phyloP scores from a whole-genome alignment of 495 filamentous ascomycete species.

The Penicillium angulare region DNA sequence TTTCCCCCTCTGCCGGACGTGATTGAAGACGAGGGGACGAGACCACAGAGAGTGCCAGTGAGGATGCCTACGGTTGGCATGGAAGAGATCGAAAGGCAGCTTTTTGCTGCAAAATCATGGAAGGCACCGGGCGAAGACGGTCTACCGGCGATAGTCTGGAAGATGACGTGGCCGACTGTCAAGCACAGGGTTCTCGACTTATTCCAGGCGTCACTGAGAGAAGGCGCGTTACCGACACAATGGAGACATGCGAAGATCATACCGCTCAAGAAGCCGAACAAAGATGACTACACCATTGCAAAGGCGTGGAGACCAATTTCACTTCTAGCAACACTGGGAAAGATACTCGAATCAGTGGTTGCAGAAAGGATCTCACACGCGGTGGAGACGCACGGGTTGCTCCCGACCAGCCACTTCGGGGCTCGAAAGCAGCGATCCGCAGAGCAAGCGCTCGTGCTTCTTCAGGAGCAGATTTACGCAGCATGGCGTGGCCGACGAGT shows the following conservation, averaged over 20 bases:
- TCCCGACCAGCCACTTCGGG: conserved; percentile 7
- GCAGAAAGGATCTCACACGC: conserved; percentile 25
- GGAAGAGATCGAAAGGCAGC: conserved; percentile 20
- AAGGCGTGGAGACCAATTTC: conserved; percentile 30
- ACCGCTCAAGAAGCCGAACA: conserved; percentile 23
- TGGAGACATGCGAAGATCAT: conserved; percentile 19
- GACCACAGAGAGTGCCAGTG: conserved; percentile 18
- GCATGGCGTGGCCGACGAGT: conserved; percentile 18
- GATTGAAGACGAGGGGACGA: conserved; percentile 19
- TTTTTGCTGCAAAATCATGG: conserved; percentile 17
- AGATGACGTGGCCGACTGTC: conserved; percentile 27
- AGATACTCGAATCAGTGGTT: conserved; percentile 31
- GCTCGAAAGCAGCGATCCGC: conserved; percentile 6
- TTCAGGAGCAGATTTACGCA: conserved; percentile 27
- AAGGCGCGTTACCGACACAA: conserved; percentile 9
- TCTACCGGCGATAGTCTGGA: conserved; percentile 25
- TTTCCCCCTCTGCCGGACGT: conserved; percentile 23
- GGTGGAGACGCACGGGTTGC: conserved; percentile 17
- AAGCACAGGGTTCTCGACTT: conserved; percentile 24
- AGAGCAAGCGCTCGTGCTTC: conserved; percentile 23
- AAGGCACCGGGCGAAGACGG: conserved; percentile 24
- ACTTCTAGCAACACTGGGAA: conserved; percentile 25
- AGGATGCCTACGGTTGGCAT: conserved; percentile 18
- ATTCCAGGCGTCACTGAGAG: conserved; percentile 15
- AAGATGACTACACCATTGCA: conserved; percentile 19